Base-by-base conservation (phyloP, 176 grass and related monocot species). In the Avena sativa region DNA sequence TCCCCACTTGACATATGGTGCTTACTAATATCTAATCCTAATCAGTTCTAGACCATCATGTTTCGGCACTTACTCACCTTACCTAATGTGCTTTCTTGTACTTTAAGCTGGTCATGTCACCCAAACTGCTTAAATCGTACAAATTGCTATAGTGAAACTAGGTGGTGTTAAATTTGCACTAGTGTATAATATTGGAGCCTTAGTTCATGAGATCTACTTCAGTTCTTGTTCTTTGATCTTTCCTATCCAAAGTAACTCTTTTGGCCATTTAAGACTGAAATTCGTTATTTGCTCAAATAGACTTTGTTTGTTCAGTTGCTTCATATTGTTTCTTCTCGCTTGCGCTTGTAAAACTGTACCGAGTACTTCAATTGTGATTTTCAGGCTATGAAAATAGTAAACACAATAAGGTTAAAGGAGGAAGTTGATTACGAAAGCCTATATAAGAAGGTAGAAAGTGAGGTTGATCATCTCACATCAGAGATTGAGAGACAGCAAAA, bases 321-420 rank as follows among this genome's bases (percentile, higher is more conserved):
- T 79, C 15, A 57, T 79, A 76, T 44, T 50, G 13, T 52, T 83
- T 85, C 40, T 17, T 63, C 81, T 23, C 34, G 20, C 68, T 63
- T 71, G 19, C 17, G 15, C 52, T 71, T 68, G 23, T 60, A 43
- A 84, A 47, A 77, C 57, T 65, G 32, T 43, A 57, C 13, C 13
- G 28, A 50, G 23, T 68, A 80, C 25, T 68, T 43, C 67, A 28
- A 75, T 81, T 91, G 36, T 79, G 6, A 91, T 85, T 88, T 90
- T 83, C 88, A 98, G 96, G 96, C 96, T 85, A 98, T 96, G 96
- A 98, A 96, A 94, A 79, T 98, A 88, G 89, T 96, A 10, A 98
- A 98, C 61, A 90, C 90, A 58, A 84, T 96, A 72, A 94, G 91
- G 82, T 68, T 98, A 74, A 98, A 90, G 87, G 96, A 98, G 89